Percentiles rank a stretch among this genome's conserved stretches.
These are phyloP conservation scores for Acanthochlamys bracteata DNA, from an alignment of 106 monocot genomes.

Conservation along the genomic window DNA sequence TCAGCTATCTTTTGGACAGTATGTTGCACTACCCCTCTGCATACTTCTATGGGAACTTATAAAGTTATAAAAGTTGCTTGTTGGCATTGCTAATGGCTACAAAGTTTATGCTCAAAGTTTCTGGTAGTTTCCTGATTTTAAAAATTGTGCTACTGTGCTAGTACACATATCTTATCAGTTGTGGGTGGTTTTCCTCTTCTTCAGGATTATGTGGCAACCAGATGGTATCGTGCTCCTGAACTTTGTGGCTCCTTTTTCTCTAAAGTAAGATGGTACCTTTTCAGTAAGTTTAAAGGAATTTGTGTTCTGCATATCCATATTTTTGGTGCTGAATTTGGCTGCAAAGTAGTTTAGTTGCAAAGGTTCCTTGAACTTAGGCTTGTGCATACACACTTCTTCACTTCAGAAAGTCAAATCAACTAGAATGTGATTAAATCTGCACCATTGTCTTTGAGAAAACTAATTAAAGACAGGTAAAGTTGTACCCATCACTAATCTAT, in stretches of 20 bases:
- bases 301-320: too few species aligned
- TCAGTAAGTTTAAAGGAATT: background rate
- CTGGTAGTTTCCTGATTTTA: background rate
- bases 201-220: conserved; percentile 82
- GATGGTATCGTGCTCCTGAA: conserved; percentile 83
- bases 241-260: conserved; percentile 79
- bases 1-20: conserved; percentile 84
- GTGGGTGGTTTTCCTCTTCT: conserved; percentile 1
- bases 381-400: too few species aligned
- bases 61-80: background rate
- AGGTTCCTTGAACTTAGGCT: too few species aligned
- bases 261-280: conserved; percentile 28
- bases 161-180: too few species aligned
- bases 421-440: too few species aligned
- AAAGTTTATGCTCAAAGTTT: background rate
- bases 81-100: too few species aligned
- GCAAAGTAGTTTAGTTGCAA: too few species aligned
- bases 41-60: background rate
- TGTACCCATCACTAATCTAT: too few species aligned
- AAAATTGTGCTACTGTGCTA: background rate
- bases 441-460: too few species aligned
- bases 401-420: too few species aligned
- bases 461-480: too few species aligned
- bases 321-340: too few species aligned
- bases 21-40: conserved; percentile 10